Percentiles rank a stretch among this genome's conserved stretches.
phyloP scores from a whole-genome alignment of 75 land plant genomes.

The Cunninghamia lanceolata region DNA sequence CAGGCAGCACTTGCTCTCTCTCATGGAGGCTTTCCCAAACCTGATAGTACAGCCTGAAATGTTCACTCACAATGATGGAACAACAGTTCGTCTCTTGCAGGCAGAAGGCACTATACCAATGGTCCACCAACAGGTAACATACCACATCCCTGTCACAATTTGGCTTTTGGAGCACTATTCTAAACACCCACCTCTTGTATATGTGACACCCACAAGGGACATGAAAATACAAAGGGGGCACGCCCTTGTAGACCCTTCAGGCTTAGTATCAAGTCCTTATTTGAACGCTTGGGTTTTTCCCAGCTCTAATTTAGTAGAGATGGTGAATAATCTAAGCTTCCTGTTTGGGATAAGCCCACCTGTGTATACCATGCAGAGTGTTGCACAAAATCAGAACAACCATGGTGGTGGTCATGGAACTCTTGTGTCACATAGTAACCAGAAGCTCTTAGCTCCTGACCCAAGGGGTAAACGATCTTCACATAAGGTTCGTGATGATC shows the following conservation, averaged over 20 bases:
- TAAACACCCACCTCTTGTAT: conserved; percentile 43
- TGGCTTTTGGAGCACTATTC: conserved; percentile 71
- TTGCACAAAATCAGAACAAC: neutral
- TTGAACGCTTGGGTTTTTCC: conserved; percentile 47
- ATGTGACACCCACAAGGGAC: conserved; percentile 34
- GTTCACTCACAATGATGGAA: conserved; percentile 64
- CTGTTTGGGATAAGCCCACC: conserved; percentile 54
- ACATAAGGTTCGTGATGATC: conserved; percentile 9
- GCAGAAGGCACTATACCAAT: conserved; percentile 52
- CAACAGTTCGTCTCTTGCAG: conserved; percentile 37
- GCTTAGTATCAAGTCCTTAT: conserved; percentile 38
- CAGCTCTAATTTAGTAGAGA: conserved; percentile 48
- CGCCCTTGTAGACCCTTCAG: conserved; percentile 52
- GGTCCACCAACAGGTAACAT: conserved; percentile 25
- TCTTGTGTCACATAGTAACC: neutral
- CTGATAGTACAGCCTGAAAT: conserved; percentile 22
- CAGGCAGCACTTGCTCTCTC: conserved; percentile 48
- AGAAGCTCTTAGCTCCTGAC: neutral
- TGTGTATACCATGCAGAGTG: conserved; percentile 10
- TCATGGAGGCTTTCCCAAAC: conserved; percentile 44
- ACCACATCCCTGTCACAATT: conserved; percentile 55
- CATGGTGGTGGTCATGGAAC: neutral
- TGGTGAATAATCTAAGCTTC: conserved; percentile 39
- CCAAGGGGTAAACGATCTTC: neutral
- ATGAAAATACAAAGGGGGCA: conserved; percentile 39